Evolutionary conservation across 805 yeast species (phyloP).

Genomic region (Jamesozyma spencerorum): DNA sequence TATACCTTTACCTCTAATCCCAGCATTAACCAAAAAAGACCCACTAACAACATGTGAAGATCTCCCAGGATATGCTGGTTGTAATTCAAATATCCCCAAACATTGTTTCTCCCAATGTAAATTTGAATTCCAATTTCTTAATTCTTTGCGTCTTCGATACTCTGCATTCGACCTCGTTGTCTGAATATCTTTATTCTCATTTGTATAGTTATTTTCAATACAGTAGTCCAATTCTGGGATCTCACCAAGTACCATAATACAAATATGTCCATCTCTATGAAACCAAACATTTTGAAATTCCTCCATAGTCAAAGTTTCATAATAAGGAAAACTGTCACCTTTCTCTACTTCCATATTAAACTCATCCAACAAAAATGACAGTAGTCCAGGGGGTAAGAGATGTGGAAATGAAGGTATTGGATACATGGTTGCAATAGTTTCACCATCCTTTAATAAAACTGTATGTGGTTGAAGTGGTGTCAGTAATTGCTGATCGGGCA

Average conservation of each 20-base stretch:
- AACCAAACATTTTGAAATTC: slow-evolving; percentile 85
- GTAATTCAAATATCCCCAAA: slow-evolving; percentile 75
- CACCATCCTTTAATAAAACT: slow-evolving; percentile 74
- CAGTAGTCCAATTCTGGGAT: slow-evolving; percentile 39
- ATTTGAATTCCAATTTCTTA: slow-evolving; percentile 22
- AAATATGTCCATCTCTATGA: slow-evolving; percentile 37
- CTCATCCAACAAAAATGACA: slow-evolving; percentile 81
- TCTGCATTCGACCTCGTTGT: slow-evolving; percentile 20
- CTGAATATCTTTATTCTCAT: slow-evolving; percentile 3
- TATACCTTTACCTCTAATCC: slow-evolving; percentile 84
- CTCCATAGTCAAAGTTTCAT: slow-evolving; percentile 66
- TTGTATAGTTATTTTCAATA: background rate
- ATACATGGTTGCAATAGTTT: slow-evolving; percentile 86
- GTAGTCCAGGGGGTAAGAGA: slow-evolving; percentile 63
- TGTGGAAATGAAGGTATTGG: slow-evolving; percentile 59
- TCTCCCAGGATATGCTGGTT: slow-evolving; percentile 88
- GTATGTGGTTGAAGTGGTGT: slow-evolving; percentile 50
- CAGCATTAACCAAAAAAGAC: slow-evolving; percentile 81
- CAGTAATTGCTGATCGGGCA: background rate
- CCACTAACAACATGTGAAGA: slow-evolving; percentile 90
- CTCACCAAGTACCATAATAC: slow-evolving; percentile 69
- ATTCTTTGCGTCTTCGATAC: slow-evolving; percentile 22
- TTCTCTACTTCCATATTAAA: slow-evolving; percentile 85
- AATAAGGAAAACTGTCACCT: slow-evolving; percentile 82
- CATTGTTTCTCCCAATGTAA: slow-evolving; percentile 91